Base-by-base conservation (phyloP, 495 filamentous ascomycete species). In the Aspergillus sclerotioniger region DNA sequence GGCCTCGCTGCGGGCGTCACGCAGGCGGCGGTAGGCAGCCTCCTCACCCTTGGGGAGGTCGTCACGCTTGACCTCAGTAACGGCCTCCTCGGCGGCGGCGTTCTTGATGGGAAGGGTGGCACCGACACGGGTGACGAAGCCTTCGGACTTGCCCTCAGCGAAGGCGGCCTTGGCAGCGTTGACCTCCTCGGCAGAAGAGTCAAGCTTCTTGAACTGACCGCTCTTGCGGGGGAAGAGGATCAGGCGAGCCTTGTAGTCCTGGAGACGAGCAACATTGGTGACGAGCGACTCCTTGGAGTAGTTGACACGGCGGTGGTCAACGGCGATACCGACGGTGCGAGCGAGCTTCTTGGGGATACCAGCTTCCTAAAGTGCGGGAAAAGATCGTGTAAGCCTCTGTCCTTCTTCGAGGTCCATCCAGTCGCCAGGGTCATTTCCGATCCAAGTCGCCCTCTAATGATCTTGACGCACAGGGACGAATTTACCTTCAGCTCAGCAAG, bases 201-300 rank as follows among this genome's bases (percentile, higher is more conserved):
- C 94, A 73, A 86, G 84, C 67, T 86, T 87, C 88, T 93, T 96
- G 79, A 86, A 81, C 80, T 94, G 88, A 79, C 91, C 91, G 71
- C 84, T 81, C 80, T 91, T 93, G 83, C 91, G 91, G 69, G 94
- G 94, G 87, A 98, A 98, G 76, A 98, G 81, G 80, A 98, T 96
- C 71, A 98, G 78, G 70, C 92, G 90, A 64, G 84, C 85, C 80
- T 87, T 89, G 91, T 96, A 98, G 73, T 87, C 90, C 82, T 95
- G 90, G 65, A 98, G 90, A 70, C 94, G 94, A 74, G 88, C 88
- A 64, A 98, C 95, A 80, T 98, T 98, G 81, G 82, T 83, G 72
- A 89, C 80, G 66, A 97, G 90, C 59, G 87, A 87, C 84, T 97
- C 95, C 77, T 90, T 88, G 71, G 88, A 93, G 76, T 95, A 90